These are phyloP conservation scores for Colletotrichum musicola DNA, from an alignment of 2,329 filamentous ascomycete genomes.

Conservation along the genomic window DNA sequence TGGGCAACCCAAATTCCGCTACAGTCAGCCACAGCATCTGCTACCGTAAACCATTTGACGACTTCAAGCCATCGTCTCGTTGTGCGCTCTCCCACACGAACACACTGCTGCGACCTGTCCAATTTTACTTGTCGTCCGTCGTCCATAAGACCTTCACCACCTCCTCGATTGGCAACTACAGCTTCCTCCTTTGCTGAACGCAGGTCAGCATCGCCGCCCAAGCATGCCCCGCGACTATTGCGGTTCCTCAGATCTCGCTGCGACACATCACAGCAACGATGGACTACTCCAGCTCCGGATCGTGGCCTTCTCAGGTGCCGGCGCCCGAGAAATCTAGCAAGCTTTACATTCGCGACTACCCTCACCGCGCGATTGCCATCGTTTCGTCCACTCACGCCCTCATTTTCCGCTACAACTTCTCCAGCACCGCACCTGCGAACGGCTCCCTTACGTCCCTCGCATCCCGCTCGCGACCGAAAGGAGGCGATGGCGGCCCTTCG, in stretches of 20 bases:
- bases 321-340: slow-evolving; percentile 75
- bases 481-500: slow-evolving; percentile 61
- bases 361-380: slow-evolving; percentile 88
- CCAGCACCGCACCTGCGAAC: slow-evolving; percentile 68
- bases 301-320: slow-evolving; percentile 61
- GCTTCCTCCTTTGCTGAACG: slow-evolving; percentile 9
- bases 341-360: slow-evolving; percentile 87
- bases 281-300: slow-evolving; percentile 59
- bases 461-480: slow-evolving; percentile 57
- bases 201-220: slow-evolving; percentile 10
- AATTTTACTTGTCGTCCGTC: slow-evolving; percentile 12
- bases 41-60: slow-evolving; percentile 2
- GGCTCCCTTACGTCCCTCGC: slow-evolving; percentile 68
- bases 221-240: slow-evolving; percentile 32
- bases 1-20: slow-evolving; percentile 30
- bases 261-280: slow-evolving; percentile 53
- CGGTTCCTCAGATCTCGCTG: slow-evolving; percentile 12
- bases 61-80: slow-evolving; percentile 15
- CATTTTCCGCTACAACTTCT: slow-evolving; percentile 83
- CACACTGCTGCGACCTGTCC: background rate
- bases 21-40: slow-evolving; percentile 27
- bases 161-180: slow-evolving; percentile 2
- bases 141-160: background rate
- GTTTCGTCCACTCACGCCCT: slow-evolving; percentile 83
- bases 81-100: background rate